A percentile compares a stretch with the other conserved stretches of the same genome.
Evolutionary conservation across 129 eudicot species (phyloP).

Genomic region (Pseudognaphalium luteoalbum): DNA sequence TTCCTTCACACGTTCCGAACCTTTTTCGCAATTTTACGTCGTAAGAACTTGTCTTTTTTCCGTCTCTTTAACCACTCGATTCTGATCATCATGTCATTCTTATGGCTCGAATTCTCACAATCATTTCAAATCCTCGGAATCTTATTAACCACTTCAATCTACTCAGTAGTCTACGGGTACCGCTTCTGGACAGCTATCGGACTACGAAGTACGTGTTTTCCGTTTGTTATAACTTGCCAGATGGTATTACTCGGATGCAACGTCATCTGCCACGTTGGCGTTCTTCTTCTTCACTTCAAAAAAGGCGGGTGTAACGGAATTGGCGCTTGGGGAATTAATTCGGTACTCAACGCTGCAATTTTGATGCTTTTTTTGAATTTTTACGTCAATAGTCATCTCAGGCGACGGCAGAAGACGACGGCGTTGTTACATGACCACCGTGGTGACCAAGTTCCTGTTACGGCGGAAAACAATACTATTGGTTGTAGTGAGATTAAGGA

Average conservation of each 20-base stretch:
- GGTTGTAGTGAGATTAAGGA: constrained; percentile 25
- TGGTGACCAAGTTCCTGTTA: not conserved
- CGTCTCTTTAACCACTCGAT: constrained; percentile 62
- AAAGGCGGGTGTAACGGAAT: constrained; percentile 96
- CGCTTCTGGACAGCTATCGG: constrained; percentile 92
- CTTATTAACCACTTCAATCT: constrained; percentile 46
- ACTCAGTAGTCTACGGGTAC: constrained; percentile 74
- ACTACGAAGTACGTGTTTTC: constrained; percentile 69
- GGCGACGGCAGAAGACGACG: constrained; percentile 14
- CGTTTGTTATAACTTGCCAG: constrained; percentile 74
- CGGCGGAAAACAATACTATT: not conserved
- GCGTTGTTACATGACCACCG: not conserved
- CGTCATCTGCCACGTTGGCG: constrained; percentile 67
- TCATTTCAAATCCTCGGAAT: constrained; percentile 78
- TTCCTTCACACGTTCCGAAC: constrained; percentile 74
- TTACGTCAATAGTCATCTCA: constrained; percentile 53
- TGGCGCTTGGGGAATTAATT: constrained; percentile 85
- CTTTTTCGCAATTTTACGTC: constrained; percentile 42
- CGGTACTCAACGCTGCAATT: constrained; percentile 71
- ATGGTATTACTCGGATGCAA: constrained; percentile 53
- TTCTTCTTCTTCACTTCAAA: constrained; percentile 48
- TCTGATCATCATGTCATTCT: constrained; percentile 58
- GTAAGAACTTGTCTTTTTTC: constrained; percentile 48
- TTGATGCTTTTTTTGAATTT: constrained; percentile 60
- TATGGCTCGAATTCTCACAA: constrained; percentile 90